Percentiles rank a stretch among this genome's conserved stretches.
phyloP scores from a whole-genome alignment of 176 grass and related monocot genomes.

The Ananas comosus region DNA sequence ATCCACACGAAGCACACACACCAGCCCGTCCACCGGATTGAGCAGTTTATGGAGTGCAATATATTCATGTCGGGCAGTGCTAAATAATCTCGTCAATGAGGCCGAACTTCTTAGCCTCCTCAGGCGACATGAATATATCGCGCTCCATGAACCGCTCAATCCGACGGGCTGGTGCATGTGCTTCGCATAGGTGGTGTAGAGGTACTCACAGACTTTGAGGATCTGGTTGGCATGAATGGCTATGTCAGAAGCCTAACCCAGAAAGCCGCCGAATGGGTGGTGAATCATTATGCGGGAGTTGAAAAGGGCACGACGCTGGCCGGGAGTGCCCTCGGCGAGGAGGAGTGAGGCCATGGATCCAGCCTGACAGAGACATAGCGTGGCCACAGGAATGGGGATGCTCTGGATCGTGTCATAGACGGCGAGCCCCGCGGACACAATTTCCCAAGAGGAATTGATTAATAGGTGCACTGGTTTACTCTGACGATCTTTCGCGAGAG shows the following conservation, averaged over 20 bases:
- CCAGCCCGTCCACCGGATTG: no score
- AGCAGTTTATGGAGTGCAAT: no score
- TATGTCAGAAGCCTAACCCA: conserved; percentile 62
- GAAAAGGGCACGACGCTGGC: conserved; percentile 71
- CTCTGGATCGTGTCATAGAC: conserved; percentile 98
- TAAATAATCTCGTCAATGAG: conserved; percentile 89
- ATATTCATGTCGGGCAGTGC: no score
- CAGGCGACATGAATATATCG: conserved; percentile 81
- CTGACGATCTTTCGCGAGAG: conserved; percentile 86
- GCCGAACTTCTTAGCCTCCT: conserved; percentile 75
- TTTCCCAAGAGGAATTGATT: conserved; percentile 69
- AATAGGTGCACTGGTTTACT: conserved; percentile 84
- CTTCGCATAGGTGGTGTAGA: conserved; percentile 76
- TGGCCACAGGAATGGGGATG: conserved; percentile 68
- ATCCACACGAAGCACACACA: no score
- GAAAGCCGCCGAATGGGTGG: conserved; percentile 70
- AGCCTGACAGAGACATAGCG: conserved; percentile 85
- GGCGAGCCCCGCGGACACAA: conserved; percentile 67
- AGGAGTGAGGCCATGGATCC: conserved; percentile 87
- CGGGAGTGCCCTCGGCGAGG: conserved; percentile 68
- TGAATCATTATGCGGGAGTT: conserved; percentile 92
- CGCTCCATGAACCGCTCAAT: conserved; percentile 85
- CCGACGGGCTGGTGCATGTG: conserved; percentile 49
- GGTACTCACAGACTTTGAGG: conserved; percentile 58
- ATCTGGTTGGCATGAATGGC: conserved; percentile 92